These are phyloP conservation scores for Boeremia exigua DNA, from an alignment of 2,329 filamentous ascomycete species.

Conservation along the genomic window DNA sequence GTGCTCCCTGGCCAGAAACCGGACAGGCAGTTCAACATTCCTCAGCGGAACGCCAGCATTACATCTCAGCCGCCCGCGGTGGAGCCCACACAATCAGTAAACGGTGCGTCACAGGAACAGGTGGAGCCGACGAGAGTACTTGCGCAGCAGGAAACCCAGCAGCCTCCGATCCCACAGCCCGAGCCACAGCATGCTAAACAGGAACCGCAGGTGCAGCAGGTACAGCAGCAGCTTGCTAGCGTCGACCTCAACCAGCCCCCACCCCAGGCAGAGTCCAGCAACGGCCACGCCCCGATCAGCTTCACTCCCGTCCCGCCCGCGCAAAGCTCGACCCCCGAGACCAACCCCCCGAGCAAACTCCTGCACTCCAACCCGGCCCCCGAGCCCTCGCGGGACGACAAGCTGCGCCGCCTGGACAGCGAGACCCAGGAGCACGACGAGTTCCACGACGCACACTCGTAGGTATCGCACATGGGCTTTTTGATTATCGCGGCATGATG, in stretches of 20 bases:
- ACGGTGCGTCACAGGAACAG: constrained; percentile 10
- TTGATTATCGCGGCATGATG: constrained; percentile 5
- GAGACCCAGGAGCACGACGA: constrained; percentile 53
- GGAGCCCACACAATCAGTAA: constrained; percentile 9
- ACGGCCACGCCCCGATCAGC: constrained; percentile 4
- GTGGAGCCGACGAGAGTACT: constrained; percentile 1
- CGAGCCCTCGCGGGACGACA: constrained; percentile 23
- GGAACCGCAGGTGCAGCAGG: constrained; percentile 13
- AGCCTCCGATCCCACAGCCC: neutral
- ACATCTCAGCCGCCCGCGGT: neutral
- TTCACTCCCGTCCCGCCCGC: constrained; percentile 9
- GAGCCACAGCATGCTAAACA: constrained; percentile 7
- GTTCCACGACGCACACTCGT: constrained; percentile 56
- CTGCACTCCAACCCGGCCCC: constrained; percentile 32
- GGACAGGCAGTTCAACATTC: constrained; percentile 61
- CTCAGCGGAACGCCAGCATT: neutral
- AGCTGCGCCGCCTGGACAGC: constrained; percentile 49
- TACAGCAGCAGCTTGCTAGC: constrained; percentile 16
- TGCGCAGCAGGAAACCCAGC: constrained; percentile 7
- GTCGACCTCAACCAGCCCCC: constrained; percentile 16
- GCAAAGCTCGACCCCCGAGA: constrained; percentile 15
- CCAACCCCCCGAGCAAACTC: constrained; percentile 36
- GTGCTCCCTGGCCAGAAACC: constrained; percentile 78
- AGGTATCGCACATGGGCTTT: constrained; percentile 9
- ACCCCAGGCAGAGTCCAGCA: constrained; percentile 11